Percentiles rank a stretch among this genome's conserved stretches.
Evolutionary conservation across 441 rosid species (phyloP).

Genomic region (Euphorbia corollata): DNA sequence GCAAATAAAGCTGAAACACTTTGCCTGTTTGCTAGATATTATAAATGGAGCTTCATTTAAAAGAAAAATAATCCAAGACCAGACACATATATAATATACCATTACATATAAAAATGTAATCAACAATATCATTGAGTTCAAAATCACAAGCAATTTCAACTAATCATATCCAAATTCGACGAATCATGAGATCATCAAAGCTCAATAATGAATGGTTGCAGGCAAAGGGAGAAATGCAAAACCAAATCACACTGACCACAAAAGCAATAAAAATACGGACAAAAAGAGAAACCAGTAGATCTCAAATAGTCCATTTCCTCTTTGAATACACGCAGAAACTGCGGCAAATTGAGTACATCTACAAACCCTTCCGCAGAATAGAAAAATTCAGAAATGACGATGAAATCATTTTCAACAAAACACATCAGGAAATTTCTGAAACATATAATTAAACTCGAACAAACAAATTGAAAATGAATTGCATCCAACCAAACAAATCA

Average conservation of each 20-base stretch:
- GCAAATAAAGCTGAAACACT: not conserved
- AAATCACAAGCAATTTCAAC: slow-evolving; percentile 1
- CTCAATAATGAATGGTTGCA: not conserved
- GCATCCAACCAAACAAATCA: not conserved
- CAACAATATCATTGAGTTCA: not conserved
- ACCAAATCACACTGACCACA: not conserved
- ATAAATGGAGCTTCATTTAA: not conserved
- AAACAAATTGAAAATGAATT: not conserved
- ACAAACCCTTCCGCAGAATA: not conserved
- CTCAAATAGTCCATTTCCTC: slow-evolving; percentile 3
- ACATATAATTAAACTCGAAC: not conserved
- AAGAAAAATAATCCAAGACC: not conserved
- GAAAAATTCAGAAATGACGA: not conserved
- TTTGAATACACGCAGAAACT: not conserved
- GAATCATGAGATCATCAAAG: not conserved
- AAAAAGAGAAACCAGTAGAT: not conserved
- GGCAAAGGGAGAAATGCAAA: not conserved
- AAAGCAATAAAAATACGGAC: not conserved
- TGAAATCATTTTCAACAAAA: not conserved
- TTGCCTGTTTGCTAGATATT: not conserved
- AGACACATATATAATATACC: not conserved
- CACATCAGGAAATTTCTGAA: not conserved
- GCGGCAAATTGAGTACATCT: not conserved
- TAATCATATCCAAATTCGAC: not conserved
- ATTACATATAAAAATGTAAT: not conserved